These are phyloP conservation scores for Herpetospermum pedunculosum DNA, from an alignment of 306 rosid species.

Conservation along the genomic window DNA sequence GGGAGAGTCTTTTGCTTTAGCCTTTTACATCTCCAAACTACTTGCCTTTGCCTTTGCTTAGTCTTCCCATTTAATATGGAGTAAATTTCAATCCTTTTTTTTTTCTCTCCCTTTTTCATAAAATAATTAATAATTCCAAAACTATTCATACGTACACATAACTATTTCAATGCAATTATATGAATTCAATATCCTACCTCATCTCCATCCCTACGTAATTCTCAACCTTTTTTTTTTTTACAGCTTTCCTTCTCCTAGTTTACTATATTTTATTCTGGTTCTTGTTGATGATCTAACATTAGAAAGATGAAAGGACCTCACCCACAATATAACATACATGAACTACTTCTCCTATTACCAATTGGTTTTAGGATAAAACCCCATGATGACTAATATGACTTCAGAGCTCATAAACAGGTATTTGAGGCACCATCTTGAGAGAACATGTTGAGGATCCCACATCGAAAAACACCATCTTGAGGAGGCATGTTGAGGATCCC, in stretches of 20 bases:
- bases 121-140: background rate
- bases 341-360: no score
- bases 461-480: no score
- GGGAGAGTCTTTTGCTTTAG: background rate
- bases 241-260: background rate
- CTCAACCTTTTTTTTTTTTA: background rate
- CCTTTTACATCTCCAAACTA: conserved; percentile 2
- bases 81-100: conserved; percentile 6
- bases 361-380: no score
- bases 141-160: background rate
- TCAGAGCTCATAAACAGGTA: no score
- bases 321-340: no score
- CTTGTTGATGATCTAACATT: no score
- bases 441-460: no score
- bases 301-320: no score
- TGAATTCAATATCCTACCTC: background rate
- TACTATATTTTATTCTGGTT: background rate
- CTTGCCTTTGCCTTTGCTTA: conserved; percentile 10
- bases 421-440: no score
- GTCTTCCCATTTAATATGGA: background rate
- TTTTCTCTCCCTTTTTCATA: background rate
- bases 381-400: no score
- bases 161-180: background rate
- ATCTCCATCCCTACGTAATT: background rate
- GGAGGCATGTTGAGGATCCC: no score